These are phyloP conservation scores for Stagonosporopsis chrysanthemi DNA, from an alignment of 2,329 filamentous ascomycete species.

Conservation along the genomic window DNA sequence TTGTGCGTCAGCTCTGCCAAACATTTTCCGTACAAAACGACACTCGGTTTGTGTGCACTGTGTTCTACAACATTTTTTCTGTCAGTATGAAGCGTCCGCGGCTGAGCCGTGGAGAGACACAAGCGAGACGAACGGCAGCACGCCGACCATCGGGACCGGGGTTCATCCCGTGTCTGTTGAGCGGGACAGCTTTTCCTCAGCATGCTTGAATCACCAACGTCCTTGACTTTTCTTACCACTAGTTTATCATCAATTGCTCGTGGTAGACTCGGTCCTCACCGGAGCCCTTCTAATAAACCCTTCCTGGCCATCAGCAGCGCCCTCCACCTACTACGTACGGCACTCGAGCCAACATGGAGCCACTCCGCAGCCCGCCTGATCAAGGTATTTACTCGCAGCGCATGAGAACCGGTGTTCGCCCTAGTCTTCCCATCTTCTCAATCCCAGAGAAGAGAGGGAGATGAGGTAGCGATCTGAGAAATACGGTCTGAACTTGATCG, in stretches of 20 bases:
- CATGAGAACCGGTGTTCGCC: constrained; percentile 51
- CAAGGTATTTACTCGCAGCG: constrained; percentile 48
- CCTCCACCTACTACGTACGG: constrained; percentile 33
- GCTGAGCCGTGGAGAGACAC: background rate
- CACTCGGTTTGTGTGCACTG: background rate
- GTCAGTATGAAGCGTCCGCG: background rate
- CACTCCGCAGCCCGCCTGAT: constrained; percentile 47
- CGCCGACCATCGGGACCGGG: constrained; percentile 13
- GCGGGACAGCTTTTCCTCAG: constrained; percentile 8
- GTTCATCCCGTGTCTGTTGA: constrained; percentile 10
- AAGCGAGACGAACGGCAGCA: constrained; percentile 2
- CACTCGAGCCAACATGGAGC: constrained; percentile 38
- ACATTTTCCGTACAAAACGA: background rate
- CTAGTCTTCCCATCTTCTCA: background rate
- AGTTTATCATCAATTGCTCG: background rate
- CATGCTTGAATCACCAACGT: background rate
- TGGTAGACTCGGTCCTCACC: background rate
- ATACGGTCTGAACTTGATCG: constrained; percentile 64
- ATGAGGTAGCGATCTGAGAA: constrained; percentile 55
- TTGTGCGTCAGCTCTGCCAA: background rate
- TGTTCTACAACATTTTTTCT: background rate
- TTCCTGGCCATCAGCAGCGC: background rate
- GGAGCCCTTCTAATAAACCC: background rate
- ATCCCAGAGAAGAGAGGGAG: background rate
- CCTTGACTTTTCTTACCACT: background rate